Conservation (phyloP, 441 rosid species). For the Hura crepitans region DNA sequence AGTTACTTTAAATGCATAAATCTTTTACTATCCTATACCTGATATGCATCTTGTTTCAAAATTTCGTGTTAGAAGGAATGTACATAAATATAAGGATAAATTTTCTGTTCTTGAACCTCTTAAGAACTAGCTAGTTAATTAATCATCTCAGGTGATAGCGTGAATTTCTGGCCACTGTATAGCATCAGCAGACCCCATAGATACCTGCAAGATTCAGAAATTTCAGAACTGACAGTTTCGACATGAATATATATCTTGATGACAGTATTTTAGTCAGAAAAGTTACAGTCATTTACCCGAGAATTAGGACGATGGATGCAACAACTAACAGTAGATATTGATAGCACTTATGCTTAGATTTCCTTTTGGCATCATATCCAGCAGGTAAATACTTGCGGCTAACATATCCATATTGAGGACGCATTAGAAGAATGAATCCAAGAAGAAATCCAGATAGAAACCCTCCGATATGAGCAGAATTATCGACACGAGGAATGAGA, state of each 20-base stretch:
- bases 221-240: neutral
- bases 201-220: constrained; percentile 33
- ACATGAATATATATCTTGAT: neutral
- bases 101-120: neutral
- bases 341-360: constrained; percentile 54
- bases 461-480: constrained; percentile 83
- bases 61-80: neutral
- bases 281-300: constrained; percentile 41
- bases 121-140: constrained; percentile 27
- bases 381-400: constrained; percentile 54
- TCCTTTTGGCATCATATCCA: constrained; percentile 56
- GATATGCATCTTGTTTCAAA: neutral
- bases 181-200: constrained; percentile 35
- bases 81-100: neutral
- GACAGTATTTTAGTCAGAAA: neutral
- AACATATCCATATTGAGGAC: constrained; percentile 78
- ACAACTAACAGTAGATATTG: constrained; percentile 46
- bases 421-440: constrained; percentile 68
- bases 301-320: constrained; percentile 42
- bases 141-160: constrained; percentile 20
- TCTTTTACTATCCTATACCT: constrained; percentile 1
- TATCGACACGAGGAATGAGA: constrained; percentile 62
- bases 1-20: neutral
- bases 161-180: constrained; percentile 25
- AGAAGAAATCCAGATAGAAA: constrained; percentile 69